Base-by-base conservation (phyloP, 192 early-diverging fungal species). In the Coemansia sp. region DNA sequence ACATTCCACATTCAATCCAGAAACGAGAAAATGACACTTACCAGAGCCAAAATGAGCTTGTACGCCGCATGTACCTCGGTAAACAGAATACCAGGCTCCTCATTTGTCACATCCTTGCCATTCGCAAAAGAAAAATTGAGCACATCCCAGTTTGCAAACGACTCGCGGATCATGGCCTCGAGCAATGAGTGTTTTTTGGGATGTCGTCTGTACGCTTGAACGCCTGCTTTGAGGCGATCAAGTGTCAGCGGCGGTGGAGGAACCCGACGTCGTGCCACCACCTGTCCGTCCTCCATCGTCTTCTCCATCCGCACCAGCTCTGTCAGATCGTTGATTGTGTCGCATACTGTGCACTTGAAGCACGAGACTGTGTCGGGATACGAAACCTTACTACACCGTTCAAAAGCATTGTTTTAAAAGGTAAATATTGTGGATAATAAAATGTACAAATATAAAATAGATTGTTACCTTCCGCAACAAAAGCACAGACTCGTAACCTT, bases 261-360 rank as follows among this genome's bases (percentile, higher is more conserved):
- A 14, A 52, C 41, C 14, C 73, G 56, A 9, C 56, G 20, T 11
- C 64, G 48, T 7, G 23, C 47, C 50, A 39, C 55, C 13, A 51
- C 23, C 49, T 60, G 52, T 2, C 69, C 65, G 50, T 71, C 54
- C 47, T 61, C 62, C 2, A 55, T 20, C 3, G 52, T 35, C 32
- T 62, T 65, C 29, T 73, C 72, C 3, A 65, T 62, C 9, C 71
- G 69, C 59, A 53, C 57, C 37, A 61, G n/a, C 1, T 61, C 62
- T 14, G 26, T 38, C 22, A 91, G 62, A 52, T 93, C 89, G 68
- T 93, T 93, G 57, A 93, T 85, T 1, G 92, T 92, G 32, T 93
- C 90, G 81, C 95, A 97, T 9, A 94, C 89, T 8, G 94, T 92
- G 77, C 95, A 97, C 43, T 89, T 84, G 71, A 94, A 97, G 65